phyloP scores from a whole-genome alignment of 129 eudicot genomes.

The Pulicaria dysenterica region DNA sequence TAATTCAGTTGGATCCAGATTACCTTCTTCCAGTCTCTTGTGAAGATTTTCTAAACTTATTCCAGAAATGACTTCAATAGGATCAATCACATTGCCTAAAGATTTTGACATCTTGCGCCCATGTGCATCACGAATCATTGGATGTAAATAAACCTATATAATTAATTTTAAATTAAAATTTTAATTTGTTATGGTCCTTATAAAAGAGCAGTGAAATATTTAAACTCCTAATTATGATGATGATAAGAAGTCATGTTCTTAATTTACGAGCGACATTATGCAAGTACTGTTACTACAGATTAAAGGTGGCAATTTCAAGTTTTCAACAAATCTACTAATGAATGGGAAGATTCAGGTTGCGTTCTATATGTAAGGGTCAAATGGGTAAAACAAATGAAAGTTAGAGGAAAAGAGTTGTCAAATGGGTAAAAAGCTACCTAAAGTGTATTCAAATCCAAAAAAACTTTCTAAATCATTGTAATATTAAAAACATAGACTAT shows the following conservation, averaged over 20 bases:
- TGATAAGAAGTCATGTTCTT: background rate
- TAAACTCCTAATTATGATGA: background rate
- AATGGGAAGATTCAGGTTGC: background rate
- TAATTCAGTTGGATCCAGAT: constrained; percentile 74
- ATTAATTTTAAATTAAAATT: background rate
- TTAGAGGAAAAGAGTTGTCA: background rate
- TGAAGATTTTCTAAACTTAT: constrained; percentile 68
- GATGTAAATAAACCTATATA: constrained; percentile 84
- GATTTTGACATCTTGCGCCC: constrained; percentile 99
- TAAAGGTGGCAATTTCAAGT: background rate
- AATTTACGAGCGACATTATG: background rate
- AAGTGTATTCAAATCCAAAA: background rate
- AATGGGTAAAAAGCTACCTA: background rate
- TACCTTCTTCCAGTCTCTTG: constrained; percentile 90
- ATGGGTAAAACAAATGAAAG: background rate
- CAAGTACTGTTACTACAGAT: background rate
- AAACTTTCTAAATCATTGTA: background rate
- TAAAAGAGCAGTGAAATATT: background rate
- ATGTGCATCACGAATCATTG: constrained; percentile 98
- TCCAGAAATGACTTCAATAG: constrained; percentile 91
- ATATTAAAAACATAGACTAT: background rate
- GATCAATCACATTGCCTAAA: constrained; percentile 92
- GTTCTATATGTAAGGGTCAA: background rate
- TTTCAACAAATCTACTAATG: background rate
- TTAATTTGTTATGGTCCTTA: background rate